phyloP scores from a whole-genome alignment of 1,284 basidiomycete genomes.

The Rhodotorula sp. region DNA sequence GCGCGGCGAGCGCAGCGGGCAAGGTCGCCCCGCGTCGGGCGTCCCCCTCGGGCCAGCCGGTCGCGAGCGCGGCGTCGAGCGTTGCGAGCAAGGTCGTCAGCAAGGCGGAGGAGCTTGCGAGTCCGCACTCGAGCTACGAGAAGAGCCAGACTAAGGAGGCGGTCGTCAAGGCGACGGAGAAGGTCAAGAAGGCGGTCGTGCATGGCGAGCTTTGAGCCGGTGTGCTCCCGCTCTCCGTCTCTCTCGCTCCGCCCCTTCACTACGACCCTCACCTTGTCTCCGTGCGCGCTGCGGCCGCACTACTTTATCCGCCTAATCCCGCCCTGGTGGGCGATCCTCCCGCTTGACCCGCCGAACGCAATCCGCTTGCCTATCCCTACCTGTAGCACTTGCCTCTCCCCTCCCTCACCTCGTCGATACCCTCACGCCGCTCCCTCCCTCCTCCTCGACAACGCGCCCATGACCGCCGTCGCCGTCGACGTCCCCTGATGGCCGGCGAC shows the following conservation, averaged over 20 bases:
- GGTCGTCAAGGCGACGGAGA: conserved; percentile 14
- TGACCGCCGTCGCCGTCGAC: background rate
- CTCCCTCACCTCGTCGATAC: background rate
- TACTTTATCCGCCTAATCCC: background rate
- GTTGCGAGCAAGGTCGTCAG: conserved; percentile 1
- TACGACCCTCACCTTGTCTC: too few relatives aligned
- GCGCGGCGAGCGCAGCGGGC: background rate
- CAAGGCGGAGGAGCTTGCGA: conserved; percentile 9
- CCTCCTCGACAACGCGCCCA: background rate
- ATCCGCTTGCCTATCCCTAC: background rate
- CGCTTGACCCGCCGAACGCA: background rate
- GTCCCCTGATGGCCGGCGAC: background rate
- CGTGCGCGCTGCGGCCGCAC: background rate
- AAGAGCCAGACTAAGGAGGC: conserved; percentile 1
- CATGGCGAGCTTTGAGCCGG: conserved; percentile 25
- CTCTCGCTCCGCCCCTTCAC: background rate
- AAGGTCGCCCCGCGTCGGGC: background rate
- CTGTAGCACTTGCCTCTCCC: background rate
- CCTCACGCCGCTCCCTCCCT: background rate
- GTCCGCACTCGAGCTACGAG: conserved; percentile 2
- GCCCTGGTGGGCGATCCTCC: background rate
- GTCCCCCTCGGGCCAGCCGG: background rate
- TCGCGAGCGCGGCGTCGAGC: background rate
- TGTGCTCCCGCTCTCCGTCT: background rate
- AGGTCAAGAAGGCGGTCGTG: conserved; percentile 18